Evolutionary conservation across 2,329 filamentous ascomycete species (phyloP).

Genomic region (Beauveria varroae): DNA sequence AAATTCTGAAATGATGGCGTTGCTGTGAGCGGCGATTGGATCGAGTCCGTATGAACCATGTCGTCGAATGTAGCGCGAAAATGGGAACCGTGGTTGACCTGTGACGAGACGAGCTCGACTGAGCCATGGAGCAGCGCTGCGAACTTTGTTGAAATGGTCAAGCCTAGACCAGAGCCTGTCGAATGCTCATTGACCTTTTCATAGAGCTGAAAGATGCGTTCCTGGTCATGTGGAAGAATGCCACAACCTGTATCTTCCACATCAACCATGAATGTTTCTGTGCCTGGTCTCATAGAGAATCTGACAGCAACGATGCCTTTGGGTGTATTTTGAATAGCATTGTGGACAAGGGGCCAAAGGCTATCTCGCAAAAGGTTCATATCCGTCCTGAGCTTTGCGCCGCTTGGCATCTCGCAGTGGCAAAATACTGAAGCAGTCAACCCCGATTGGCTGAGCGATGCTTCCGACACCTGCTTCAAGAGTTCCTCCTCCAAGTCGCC

Average conservation of each 20-base stretch:
- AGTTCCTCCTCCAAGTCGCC: neutral
- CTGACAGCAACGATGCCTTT: constrained; percentile 18
- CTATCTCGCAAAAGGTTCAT: neutral
- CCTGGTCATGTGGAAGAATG: constrained; percentile 26
- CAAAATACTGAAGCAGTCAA: neutral
- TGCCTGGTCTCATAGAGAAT: constrained; percentile 22
- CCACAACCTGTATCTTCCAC: constrained; percentile 35
- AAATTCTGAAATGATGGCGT: neutral
- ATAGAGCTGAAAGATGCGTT: constrained; percentile 35
- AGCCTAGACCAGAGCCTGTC: constrained; percentile 32
- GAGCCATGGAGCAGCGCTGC: constrained; percentile 31
- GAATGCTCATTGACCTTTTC: constrained; percentile 32
- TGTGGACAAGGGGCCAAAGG: neutral
- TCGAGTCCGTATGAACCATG: neutral
- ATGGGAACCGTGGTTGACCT: constrained; percentile 29
- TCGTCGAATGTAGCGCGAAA: constrained; percentile 23
- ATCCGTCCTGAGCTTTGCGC: neutral
- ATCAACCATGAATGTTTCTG: constrained; percentile 27
- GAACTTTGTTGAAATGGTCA: constrained; percentile 34
- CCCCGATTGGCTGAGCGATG: neutral
- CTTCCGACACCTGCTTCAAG: neutral
- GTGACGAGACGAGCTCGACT: constrained; percentile 29
- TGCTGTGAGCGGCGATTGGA: neutral
- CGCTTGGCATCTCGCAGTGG: neutral
- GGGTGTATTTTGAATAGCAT: neutral